Percentiles rank a stretch among this genome's conserved stretches.
These are phyloP conservation scores for Fusarium palustre DNA, from an alignment of 2,329 filamentous ascomycete genomes.

Conservation along the genomic window DNA sequence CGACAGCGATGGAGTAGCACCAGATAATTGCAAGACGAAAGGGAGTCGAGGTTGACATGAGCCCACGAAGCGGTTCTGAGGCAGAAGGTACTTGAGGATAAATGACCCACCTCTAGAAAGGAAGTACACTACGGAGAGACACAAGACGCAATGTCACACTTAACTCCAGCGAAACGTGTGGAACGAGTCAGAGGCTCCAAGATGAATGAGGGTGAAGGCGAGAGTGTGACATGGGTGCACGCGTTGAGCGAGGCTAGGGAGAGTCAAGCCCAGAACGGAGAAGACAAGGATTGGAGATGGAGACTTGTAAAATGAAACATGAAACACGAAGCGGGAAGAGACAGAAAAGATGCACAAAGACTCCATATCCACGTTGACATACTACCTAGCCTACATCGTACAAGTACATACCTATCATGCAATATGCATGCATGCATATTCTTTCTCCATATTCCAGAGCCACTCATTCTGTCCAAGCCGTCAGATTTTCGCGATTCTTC, in stretches of 20 bases:
- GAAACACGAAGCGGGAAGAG: conserved; percentile 40
- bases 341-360: conserved; percentile 7
- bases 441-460: conserved; percentile 23
- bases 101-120: neutral
- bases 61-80: neutral
- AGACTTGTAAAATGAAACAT: conserved; percentile 30
- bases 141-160: conserved; percentile 8
- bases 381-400: neutral
- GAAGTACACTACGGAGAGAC: conserved; percentile 27
- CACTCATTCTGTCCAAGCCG: conserved; percentile 17
- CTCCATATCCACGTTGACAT: conserved; percentile 18
- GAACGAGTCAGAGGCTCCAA: conserved; percentile 8
- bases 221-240: conserved; percentile 16
- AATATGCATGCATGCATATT: conserved; percentile 10
- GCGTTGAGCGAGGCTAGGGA: conserved; percentile 5
- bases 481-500: conserved; percentile 15
- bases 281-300: conserved; percentile 32
- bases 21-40: neutral
- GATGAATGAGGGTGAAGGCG: neutral
- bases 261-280: conserved; percentile 20
- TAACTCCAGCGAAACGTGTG: conserved; percentile 19
- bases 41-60: conserved; percentile 1
- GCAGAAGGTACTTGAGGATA: neutral
- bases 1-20: neutral
- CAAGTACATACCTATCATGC: too few species aligned